Evolutionary conservation across 2,329 filamentous ascomycete species (phyloP), one percentile per base, ranked within the genome.

Genomic region (Rhexocercosporidium sp.): DNA sequence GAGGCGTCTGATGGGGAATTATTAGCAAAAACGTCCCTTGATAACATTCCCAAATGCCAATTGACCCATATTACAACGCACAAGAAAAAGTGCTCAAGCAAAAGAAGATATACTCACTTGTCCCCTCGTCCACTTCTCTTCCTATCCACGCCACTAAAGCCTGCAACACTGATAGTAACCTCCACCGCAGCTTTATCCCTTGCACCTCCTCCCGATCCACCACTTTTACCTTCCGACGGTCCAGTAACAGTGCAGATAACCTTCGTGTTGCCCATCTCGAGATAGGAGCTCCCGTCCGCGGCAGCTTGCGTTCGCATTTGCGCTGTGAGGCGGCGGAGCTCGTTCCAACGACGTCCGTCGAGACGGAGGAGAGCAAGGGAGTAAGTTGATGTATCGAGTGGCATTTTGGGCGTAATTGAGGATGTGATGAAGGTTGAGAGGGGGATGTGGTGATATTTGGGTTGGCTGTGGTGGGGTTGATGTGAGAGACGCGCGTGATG

Each of bases 241-340:
- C 96, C 96, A 1, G 90, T 89, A 57, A 99, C 90, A 27, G 94
- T 93, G 81, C 95, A 97, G 81, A 98, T 92, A 73, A 99, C 91
- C 78, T 97, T 96, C 25, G 96, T 99, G 81, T 98, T 97, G 75
- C 96, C 96, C 90, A 97, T 97, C 78, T 97, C 93, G 67, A 98
- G 88, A 80, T 97, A 97, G 69, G 91, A 93, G 53, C 92, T 97
- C 41, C 96, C 96, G 75, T 98, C 96, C 64, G 94, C 94, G 59
- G 94, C 91, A 68, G 94, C 91, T 80, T 97, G 96, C 1, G 94
- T 97, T 69, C 91, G 92, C 77, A 99, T 94, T 80, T 96, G 92
- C 57, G 92, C 95, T 77, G 93, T 89, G 60, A 97, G 86, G 8
- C 93, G 90, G 31, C 96, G 93, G 46, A 99, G 88, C 80, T 99